Conservation (phyloP, 345 rosid species). For the Populus tremula region DNA sequence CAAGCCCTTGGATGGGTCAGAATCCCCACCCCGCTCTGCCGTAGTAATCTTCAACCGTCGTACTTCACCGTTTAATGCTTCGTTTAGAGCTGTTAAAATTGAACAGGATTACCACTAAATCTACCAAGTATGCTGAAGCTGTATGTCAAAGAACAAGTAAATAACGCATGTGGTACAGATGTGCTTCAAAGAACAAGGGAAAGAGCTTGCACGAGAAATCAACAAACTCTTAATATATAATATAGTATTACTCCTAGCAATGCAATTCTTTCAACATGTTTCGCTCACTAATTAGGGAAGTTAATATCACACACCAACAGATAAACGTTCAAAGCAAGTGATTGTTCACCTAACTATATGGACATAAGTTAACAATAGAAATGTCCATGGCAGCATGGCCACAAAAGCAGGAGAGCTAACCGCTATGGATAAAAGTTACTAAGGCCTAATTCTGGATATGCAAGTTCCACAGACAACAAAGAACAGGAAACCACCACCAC, state of each 20-base stretch:
- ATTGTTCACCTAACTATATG: neutral
- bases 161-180: neutral
- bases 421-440: neutral
- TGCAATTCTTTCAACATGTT: neutral
- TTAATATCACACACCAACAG: neutral
- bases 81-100: conserved; percentile 51
- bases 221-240: no score
- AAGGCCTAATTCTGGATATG: neutral
- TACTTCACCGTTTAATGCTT: conserved; percentile 61
- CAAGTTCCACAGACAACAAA: neutral
- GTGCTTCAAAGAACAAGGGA: no score
- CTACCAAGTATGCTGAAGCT: neutral
- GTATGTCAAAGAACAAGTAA: neutral
- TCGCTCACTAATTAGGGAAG: neutral
- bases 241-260: neutral
- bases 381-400: neutral
- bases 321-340: neutral
- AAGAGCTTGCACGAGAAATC: no score
- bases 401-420: neutral
- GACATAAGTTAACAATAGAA: neutral
- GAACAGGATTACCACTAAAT: neutral
- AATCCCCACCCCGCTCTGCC: conserved; percentile 40
- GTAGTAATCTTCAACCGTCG: conserved; percentile 50
- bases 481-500: neutral
- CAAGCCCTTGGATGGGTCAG: conserved; percentile 46